Conservation (phyloP, 2,329 filamentous ascomycete species). For the Monosporascus sp. region DNA sequence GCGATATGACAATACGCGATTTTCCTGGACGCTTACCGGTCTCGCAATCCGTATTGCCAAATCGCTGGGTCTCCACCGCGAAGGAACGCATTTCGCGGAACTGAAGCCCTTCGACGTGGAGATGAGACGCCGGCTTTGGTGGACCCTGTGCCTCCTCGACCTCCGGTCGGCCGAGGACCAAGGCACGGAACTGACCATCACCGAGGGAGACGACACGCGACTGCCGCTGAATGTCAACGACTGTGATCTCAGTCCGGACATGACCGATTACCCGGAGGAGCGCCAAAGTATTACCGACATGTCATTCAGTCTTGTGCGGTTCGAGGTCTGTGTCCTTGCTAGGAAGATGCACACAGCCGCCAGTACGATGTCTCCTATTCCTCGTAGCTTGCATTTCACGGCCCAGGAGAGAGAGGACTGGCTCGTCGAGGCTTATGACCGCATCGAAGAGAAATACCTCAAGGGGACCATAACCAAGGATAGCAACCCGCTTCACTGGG, state of each 20-base stretch:
- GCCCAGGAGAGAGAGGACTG: conserved; percentile 41
- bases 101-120: conserved; percentile 57
- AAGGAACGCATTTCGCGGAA: conserved; percentile 47
- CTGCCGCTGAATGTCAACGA: conserved; percentile 57
- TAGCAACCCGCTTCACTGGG: conserved; percentile 44
- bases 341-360: conserved; percentile 34
- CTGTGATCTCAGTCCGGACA: conserved; percentile 42
- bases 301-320: conserved; percentile 39
- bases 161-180: conserved; percentile 56
- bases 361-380: conserved; percentile 27
- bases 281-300: conserved; percentile 50
- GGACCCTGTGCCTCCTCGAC: conserved; percentile 56
- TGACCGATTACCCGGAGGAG: conserved; percentile 40
- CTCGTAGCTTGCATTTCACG: conserved; percentile 25
- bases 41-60: conserved; percentile 54
- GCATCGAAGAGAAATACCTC: conserved; percentile 51
- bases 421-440: conserved; percentile 41
- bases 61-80: conserved; percentile 52
- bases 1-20: conserved; percentile 45
- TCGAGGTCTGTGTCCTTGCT: conserved; percentile 37
- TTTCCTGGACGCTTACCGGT: conserved; percentile 61
- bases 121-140: conserved; percentile 59
- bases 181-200: conserved; percentile 46
- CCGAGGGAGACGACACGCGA: conserved; percentile 44
- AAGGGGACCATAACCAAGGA: conserved; percentile 42